Base-by-base conservation (phyloP, 2,329 filamentous ascomycete genomes). In the Colletotrichum sp. region DNA sequence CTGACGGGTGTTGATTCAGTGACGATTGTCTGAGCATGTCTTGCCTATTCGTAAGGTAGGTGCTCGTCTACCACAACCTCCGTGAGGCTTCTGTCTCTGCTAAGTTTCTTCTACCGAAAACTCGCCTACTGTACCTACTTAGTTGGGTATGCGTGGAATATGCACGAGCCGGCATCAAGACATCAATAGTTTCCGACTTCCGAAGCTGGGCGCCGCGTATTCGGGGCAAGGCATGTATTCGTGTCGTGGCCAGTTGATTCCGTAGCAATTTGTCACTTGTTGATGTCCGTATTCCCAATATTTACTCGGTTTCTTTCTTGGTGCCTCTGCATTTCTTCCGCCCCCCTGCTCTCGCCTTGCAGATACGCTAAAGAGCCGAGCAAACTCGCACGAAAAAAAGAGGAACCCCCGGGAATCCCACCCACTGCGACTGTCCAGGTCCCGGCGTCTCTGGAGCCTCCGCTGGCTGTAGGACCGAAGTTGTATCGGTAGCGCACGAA, bases 321-420 rank as follows among this genome's bases (percentile, higher is more conserved):
- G 28, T 44, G 63, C 44, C 28, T 57, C 28, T 57, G 39, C 44
- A 36, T 57, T 69, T 59, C 57, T 67, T 75, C 18, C 32, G 26
- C 16, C 18, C 71, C 32, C 57, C 21, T 72, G 62, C 30, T 13
- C 30, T 9, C 26, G 34, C 57, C 55, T 52, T 69, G 73, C 73
- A 76, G 73, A 73, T 69, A 13, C 64, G 57, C 57, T 73, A 73
- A 65, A 49, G 63, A 76, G 73, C 73, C 70, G 64, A 65, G 70
- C 12, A 59, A 57, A 32, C 34, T 62, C 68, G 57, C 68, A 69
- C 52, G 9, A 55, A 52, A 59, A 69, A 69, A 63, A 72, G 30
- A 63, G 24, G 39, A 30, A 10, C 26, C 55, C 52, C 55, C 30
- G 28, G 52, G 18, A 34, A n/a, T 34, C 12, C 26, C 30, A 34